Conservation (phyloP, 192 early-diverging fungal species). For the Geranomyces variabilis region DNA sequence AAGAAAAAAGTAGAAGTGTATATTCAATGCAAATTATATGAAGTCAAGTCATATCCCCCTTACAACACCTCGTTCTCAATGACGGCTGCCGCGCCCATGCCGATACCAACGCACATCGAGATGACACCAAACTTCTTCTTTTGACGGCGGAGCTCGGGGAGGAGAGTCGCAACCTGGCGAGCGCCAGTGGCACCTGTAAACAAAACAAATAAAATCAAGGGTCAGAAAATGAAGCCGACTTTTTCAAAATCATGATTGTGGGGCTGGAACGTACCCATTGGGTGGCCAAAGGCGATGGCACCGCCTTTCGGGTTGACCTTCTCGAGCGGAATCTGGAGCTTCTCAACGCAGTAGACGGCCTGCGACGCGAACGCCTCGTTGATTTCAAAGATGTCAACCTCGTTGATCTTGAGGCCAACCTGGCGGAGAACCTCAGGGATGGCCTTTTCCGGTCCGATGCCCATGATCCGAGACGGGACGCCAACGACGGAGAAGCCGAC, state of each 20-base stretch:
- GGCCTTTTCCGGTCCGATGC: conserved; percentile 92
- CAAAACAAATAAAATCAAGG: no score
- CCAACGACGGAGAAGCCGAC: conserved; percentile 86
- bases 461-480: conserved; percentile 94
- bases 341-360: conserved; percentile 88
- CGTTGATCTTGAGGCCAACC: conserved; percentile 70
- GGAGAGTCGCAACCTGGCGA: conserved; percentile 92
- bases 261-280: no score
- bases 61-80: conserved; percentile 67
- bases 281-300: conserved; percentile 97
- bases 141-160: conserved; percentile 88
- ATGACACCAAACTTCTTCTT: conserved; percentile 76
- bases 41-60: no score
- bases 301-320: conserved; percentile 99
- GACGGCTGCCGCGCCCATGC: conserved; percentile 89
- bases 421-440: conserved; percentile 87
- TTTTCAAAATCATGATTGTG: no score
- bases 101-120: conserved; percentile 70
- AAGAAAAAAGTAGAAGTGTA: no score
- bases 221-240: conserved; percentile 3
- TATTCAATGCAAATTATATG: no score
- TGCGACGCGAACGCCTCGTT: conserved; percentile 99
- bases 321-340: conserved; percentile 80
- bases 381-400: conserved; percentile 89
- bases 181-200: conserved; percentile 92